phyloP scores from a whole-genome alignment of 2,329 filamentous ascomycete genomes.

The Blumeriella jaapii region DNA sequence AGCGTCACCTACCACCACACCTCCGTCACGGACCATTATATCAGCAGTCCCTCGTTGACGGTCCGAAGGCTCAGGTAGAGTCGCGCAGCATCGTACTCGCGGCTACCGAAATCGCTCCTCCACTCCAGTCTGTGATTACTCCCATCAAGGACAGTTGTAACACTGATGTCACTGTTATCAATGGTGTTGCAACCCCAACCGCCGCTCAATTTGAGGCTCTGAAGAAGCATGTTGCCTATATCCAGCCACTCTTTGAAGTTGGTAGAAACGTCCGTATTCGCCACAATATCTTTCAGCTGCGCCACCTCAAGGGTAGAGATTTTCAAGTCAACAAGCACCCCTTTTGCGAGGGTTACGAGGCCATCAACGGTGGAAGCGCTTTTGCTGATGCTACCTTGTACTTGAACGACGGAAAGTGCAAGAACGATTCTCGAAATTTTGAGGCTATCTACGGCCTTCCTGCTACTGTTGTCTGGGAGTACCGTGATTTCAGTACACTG shows the following conservation, averaged over 20 bases:
- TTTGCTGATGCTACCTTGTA: slow-evolving; percentile 7
- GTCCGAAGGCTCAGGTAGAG: too few species aligned
- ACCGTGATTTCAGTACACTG: slow-evolving; percentile 8
- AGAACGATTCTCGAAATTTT: not conserved
- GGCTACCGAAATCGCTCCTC: too few species aligned
- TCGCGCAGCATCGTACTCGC: too few species aligned
- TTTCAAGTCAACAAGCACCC: not conserved
- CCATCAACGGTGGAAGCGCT: not conserved
- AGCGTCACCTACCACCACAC: too few species aligned
- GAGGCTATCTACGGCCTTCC: slow-evolving; percentile 4
- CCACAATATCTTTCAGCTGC: slow-evolving; percentile 1
- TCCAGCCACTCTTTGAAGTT: slow-evolving; percentile 5
- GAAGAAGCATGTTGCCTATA: slow-evolving; percentile 1
- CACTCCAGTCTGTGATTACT: too few species aligned
- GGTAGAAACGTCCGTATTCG: slow-evolving; percentile 1
- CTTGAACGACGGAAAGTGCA: not conserved
- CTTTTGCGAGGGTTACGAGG: not conserved
- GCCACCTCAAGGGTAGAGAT: not conserved
- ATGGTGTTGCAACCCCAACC: too few species aligned
- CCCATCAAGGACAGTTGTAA: too few species aligned
- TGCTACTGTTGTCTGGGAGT: slow-evolving; percentile 3
- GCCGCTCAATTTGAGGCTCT: too few species aligned
- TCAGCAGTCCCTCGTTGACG: too few species aligned
- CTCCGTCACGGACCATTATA: too few species aligned
- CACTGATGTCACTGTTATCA: too few species aligned